Percentiles rank a stretch among this genome's conserved stretches.
Evolutionary conservation across 2,329 filamentous ascomycete genomes (phyloP).

Genomic region (Alternaria burnsii): DNA sequence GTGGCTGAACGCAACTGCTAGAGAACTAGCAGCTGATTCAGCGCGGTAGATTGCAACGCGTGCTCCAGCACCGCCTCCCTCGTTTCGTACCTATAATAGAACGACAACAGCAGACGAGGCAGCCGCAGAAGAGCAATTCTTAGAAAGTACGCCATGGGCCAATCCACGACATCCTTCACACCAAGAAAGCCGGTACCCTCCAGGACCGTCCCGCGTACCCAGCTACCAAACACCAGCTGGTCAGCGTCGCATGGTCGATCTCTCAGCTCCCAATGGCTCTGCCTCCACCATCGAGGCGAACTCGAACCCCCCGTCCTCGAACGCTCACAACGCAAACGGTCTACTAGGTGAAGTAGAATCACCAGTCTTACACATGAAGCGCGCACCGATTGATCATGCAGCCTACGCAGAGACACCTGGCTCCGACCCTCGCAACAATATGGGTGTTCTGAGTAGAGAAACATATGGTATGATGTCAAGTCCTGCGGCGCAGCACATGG

Average conservation of each 20-base stretch:
- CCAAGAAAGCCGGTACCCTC: constrained; percentile 45
- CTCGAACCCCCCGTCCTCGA: constrained; percentile 51
- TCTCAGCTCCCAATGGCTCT: constrained; percentile 49
- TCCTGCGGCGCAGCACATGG: constrained; percentile 37
- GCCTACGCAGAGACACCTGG: constrained; percentile 38
- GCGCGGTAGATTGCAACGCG: constrained; percentile 45
- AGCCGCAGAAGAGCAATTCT: constrained; percentile 81
- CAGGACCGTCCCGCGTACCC: constrained; percentile 36
- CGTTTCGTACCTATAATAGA: constrained; percentile 46
- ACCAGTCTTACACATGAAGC: constrained; percentile 51
- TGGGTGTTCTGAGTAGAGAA: constrained; percentile 35
- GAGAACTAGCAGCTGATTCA: constrained; percentile 32
- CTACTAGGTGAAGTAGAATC: constrained; percentile 47
- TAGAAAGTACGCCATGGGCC: constrained; percentile 91
- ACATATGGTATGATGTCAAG: constrained; percentile 43
- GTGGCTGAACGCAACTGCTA: constrained; percentile 48
- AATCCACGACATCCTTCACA: constrained; percentile 73
- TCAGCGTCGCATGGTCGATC: constrained; percentile 46
- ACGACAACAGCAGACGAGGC: constrained; percentile 59
- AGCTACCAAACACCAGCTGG: constrained; percentile 50
- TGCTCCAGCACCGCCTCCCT: constrained; percentile 40
- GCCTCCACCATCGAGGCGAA: constrained; percentile 51
- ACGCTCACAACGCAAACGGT: constrained; percentile 36
- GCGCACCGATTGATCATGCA: constrained; percentile 40
- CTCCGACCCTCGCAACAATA: constrained; percentile 38